phyloP scores from a whole-genome alignment of 2,329 filamentous ascomycete genomes.

The Didymella lethalis region DNA sequence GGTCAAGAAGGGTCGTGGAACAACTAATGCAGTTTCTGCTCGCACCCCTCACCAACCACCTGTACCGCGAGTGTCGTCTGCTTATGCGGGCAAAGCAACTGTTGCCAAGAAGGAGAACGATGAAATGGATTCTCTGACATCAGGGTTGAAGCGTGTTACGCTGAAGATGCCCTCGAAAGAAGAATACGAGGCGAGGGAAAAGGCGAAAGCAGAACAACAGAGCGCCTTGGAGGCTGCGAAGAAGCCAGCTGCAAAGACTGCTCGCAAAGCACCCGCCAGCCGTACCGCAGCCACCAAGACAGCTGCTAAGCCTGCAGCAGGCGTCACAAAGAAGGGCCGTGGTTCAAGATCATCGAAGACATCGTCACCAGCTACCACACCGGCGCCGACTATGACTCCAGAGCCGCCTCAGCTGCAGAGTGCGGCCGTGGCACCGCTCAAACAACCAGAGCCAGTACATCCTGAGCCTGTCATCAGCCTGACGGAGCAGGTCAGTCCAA shows the following conservation, averaged over 20 bases:
- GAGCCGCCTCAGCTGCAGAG: slow-evolving; percentile 36
- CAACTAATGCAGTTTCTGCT: slow-evolving; percentile 48
- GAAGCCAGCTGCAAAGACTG: slow-evolving; percentile 42
- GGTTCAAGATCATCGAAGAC: slow-evolving; percentile 37
- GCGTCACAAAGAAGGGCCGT: slow-evolving; percentile 35
- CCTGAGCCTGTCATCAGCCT: slow-evolving; percentile 21
- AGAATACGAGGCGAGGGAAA: slow-evolving; percentile 63
- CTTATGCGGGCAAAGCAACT: slow-evolving; percentile 38
- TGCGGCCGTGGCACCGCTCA: slow-evolving; percentile 33
- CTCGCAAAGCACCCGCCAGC: slow-evolving; percentile 32
- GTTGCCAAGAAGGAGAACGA: slow-evolving; percentile 39
- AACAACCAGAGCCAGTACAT: slow-evolving; percentile 41
- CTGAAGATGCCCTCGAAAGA: slow-evolving; percentile 66
- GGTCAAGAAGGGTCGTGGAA: slow-evolving; percentile 68
- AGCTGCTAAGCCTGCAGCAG: slow-evolving; percentile 26
- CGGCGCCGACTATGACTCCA: slow-evolving; percentile 48
- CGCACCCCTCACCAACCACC: slow-evolving; percentile 49
- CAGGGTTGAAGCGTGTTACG: slow-evolving; percentile 65
- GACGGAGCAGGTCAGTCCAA: slow-evolving; percentile 6
- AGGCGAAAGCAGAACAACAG: slow-evolving; percentile 53
- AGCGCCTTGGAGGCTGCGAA: slow-evolving; percentile 46
- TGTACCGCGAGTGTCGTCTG: slow-evolving; percentile 53
- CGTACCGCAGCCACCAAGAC: slow-evolving; percentile 30
- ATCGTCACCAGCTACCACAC: slow-evolving; percentile 47
- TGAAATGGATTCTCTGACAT: slow-evolving; percentile 59